These are phyloP conservation scores for Megacollybia platyphylla DNA, from an alignment of 1,284 basidiomycete species.

Conservation along the genomic window DNA sequence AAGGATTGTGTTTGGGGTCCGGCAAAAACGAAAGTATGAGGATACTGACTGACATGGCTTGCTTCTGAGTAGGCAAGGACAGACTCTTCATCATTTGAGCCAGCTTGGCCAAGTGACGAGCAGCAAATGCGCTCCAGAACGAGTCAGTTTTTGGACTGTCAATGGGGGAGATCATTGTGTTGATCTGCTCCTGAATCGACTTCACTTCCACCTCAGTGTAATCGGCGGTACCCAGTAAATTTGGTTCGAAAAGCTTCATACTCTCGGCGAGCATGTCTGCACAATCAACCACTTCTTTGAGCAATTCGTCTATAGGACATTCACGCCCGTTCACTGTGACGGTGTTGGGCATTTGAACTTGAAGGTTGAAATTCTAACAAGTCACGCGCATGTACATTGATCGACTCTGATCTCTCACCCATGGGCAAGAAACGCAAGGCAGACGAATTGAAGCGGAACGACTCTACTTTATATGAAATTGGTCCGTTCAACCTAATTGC, in stretches of 20 bases:
- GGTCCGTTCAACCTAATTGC: no score
- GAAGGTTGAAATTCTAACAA: no score
- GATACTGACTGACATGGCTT: constrained; percentile 9
- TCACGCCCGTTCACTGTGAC: not conserved
- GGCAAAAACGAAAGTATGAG: constrained; percentile 13
- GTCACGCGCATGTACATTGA: no score
- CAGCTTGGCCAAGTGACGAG: constrained; percentile 10
- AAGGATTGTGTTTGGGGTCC: constrained; percentile 12
- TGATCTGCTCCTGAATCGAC: not conserved
- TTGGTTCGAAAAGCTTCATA: not conserved
- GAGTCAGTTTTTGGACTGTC: not conserved
- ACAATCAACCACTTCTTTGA: not conserved
- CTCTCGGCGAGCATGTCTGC: not conserved
- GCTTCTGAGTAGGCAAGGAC: constrained; percentile 9
- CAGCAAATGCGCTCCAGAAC: constrained; percentile 10
- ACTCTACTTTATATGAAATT: no score
- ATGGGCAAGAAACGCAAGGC: no score
- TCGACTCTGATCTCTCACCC: no score
- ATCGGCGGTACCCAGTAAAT: not conserved
- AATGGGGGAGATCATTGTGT: not conserved
- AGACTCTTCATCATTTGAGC: constrained; percentile 7
- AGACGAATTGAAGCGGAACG: no score
- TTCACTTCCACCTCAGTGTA: not conserved
- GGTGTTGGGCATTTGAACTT: not conserved
- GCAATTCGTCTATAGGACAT: not conserved